A percentile compares a stretch with the other conserved stretches of the same genome.
These are phyloP conservation scores for Monilinia vaccinii-corymbosi DNA, from an alignment of 2,329 filamentous ascomycete genomes.

Conservation along the genomic window DNA sequence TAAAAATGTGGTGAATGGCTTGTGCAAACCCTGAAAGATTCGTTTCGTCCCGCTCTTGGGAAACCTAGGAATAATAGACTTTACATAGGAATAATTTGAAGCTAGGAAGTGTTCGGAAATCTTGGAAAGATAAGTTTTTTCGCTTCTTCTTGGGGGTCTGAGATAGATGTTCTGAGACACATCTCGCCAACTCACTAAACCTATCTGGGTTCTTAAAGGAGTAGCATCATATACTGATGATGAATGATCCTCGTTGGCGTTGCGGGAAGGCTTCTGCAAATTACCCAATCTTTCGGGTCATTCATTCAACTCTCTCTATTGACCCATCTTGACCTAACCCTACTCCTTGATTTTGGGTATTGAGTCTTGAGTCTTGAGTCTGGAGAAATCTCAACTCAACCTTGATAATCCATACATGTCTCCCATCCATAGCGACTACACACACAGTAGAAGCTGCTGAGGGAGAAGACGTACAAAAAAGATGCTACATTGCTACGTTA, in stretches of 20 bases:
- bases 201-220: background rate
- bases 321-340: background rate
- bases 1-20: background rate
- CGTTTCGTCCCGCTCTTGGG: slow-evolving; percentile 9
- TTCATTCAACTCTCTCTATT: background rate
- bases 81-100: background rate
- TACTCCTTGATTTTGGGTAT: background rate
- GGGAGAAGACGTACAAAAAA: background rate
- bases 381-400: background rate
- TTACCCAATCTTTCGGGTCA: slow-evolving; percentile 11
- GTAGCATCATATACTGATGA: slow-evolving; percentile 8
- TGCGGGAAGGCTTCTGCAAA: slow-evolving; percentile 10
- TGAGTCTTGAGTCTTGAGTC: too few species aligned
- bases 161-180: slow-evolving; percentile 8
- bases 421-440: background rate
- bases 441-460: background rate
- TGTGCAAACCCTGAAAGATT: slow-evolving; percentile 5
- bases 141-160: background rate
- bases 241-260: slow-evolving; percentile 12
- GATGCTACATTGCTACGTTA: background rate
- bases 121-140: background rate
- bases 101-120: background rate
- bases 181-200: background rate
- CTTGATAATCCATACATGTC: background rate
- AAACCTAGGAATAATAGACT: background rate